phyloP scores from a whole-genome alignment of 352 stramenopile species.

The Pythium grandisporangium region DNA sequence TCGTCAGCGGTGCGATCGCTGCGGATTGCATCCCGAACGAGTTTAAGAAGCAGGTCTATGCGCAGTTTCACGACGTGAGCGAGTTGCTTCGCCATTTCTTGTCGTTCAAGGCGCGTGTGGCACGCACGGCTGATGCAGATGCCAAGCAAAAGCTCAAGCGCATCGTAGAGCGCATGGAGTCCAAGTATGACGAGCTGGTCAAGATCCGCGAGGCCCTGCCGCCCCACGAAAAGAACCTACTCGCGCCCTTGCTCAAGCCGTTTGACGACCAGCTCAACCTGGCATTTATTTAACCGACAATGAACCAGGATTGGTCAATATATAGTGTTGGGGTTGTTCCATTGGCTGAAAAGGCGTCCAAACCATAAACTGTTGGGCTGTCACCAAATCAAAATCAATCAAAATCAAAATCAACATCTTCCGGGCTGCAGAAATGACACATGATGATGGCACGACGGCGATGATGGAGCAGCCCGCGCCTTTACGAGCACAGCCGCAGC shows the following conservation, averaged over 20 bases:
- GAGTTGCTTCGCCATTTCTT: slow-evolving; percentile 79
- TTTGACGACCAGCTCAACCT: slow-evolving; percentile 85
- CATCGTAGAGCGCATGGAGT: slow-evolving; percentile 83
- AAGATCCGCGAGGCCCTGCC: slow-evolving; percentile 74
- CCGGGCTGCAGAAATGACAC: slow-evolving; percentile 3
- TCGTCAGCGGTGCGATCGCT: slow-evolving; percentile 41
- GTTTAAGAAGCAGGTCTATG: slow-evolving; percentile 84
- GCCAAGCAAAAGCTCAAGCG: slow-evolving; percentile 70
- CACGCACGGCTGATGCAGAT: slow-evolving; percentile 38
- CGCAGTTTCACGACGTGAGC: slow-evolving; percentile 79
- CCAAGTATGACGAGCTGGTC: slow-evolving; percentile 82
- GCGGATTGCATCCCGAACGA: slow-evolving; percentile 76
- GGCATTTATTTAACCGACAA: slow-evolving; percentile 64
- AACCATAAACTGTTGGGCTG: too few relatives aligned
- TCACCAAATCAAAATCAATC: too few relatives aligned
- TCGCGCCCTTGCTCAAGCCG: slow-evolving; percentile 75
- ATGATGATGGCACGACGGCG: background rate
- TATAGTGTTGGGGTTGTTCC: background rate
- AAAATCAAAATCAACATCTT: too few relatives aligned
- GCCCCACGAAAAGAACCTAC: slow-evolving; percentile 74
- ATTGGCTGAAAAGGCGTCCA: slow-evolving; percentile 8
- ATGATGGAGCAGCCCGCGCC: slow-evolving; percentile 14
- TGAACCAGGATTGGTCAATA: background rate
- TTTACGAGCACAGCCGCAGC: background rate
- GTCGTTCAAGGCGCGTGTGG: slow-evolving; percentile 67